phyloP scores from a whole-genome alignment of 192 early-diverging fungal species.

The Phycomyces blakesleeanus region DNA sequence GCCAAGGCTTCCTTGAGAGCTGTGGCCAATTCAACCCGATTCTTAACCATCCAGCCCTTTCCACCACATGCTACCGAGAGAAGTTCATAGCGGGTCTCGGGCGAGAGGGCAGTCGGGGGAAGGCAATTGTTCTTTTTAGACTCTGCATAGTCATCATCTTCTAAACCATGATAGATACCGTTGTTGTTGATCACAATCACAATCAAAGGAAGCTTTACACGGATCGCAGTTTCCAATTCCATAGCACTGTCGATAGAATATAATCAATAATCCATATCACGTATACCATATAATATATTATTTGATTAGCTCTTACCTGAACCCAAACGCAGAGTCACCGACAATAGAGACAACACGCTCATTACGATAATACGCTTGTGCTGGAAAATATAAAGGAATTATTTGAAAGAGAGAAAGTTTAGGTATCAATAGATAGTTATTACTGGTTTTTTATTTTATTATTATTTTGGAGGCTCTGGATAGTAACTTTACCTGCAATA shows the following conservation, averaged over 20 bases:
- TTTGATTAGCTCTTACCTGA: constrained; percentile 38
- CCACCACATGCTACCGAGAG: constrained; percentile 66
- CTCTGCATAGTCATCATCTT: constrained; percentile 41
- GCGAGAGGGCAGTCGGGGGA: constrained; percentile 60
- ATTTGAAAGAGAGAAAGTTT: not conserved
- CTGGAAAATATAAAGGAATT: constrained; percentile 15
- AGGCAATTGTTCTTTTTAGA: constrained; percentile 36
- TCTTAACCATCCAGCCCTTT: constrained; percentile 52
- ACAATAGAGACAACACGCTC: constrained; percentile 62
- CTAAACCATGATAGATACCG: constrained; percentile 71
- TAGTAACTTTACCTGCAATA: constrained; percentile 44
- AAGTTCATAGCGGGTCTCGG: constrained; percentile 65
- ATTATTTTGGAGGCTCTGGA: not conserved
- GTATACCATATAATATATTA: not conserved
- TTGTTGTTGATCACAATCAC: constrained; percentile 79
- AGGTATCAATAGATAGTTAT: too few relatives aligned
- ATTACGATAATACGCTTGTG: constrained; percentile 50
- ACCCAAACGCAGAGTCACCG: constrained; percentile 79
- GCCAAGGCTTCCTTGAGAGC: constrained; percentile 47
- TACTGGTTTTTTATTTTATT: not conserved
- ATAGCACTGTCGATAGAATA: constrained; percentile 44
- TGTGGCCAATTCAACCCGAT: constrained; percentile 47
- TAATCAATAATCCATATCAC: not conserved
- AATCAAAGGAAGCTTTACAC: constrained; percentile 57
- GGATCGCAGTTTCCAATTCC: constrained; percentile 71